These are phyloP conservation scores for Sergeia podlipaevii DNA, from an alignment of 208 protist species.

Conservation along the genomic window DNA sequence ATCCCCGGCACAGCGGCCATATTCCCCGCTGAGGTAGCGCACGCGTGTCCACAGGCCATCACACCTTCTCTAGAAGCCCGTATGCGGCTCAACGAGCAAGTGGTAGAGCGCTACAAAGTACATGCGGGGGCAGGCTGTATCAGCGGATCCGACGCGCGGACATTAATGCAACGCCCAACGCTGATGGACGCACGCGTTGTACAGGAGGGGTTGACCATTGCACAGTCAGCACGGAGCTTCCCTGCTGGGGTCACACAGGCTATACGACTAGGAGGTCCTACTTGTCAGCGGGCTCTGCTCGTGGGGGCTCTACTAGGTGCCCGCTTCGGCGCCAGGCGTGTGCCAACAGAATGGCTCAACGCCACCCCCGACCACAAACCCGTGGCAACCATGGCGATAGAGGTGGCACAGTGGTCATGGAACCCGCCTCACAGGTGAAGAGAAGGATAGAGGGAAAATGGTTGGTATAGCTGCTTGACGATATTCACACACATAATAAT, in stretches of 20 bases:
- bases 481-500: too few relatives aligned
- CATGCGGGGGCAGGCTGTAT: background rate
- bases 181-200: slow-evolving; percentile 30
- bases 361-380: slow-evolving; percentile 58
- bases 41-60: background rate
- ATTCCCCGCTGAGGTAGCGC: slow-evolving; percentile 38
- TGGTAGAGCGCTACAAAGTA: background rate
- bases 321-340: slow-evolving; percentile 49
- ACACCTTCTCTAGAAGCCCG: too few relatives aligned
- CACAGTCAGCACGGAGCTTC: slow-evolving; percentile 38
- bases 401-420: slow-evolving; percentile 83
- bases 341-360: slow-evolving; percentile 71
- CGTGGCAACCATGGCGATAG: slow-evolving; percentile 61
- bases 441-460: too few relatives aligned
- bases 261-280: slow-evolving; percentile 39
- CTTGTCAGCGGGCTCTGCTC: slow-evolving; percentile 70
- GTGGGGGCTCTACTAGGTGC: slow-evolving; percentile 78
- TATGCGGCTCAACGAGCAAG: too few relatives aligned
- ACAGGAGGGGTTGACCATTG: slow-evolving; percentile 58
- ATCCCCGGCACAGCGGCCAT: slow-evolving; percentile 33
- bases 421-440: slow-evolving; percentile 66
- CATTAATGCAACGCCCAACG: slow-evolving; percentile 25
- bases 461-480: too few relatives aligned
- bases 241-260: slow-evolving; percentile 44
- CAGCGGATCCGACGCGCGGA: background rate